Conservation (phyloP, 768 basidiomycete genomes). For the Leccinum longicurvipes region DNA sequence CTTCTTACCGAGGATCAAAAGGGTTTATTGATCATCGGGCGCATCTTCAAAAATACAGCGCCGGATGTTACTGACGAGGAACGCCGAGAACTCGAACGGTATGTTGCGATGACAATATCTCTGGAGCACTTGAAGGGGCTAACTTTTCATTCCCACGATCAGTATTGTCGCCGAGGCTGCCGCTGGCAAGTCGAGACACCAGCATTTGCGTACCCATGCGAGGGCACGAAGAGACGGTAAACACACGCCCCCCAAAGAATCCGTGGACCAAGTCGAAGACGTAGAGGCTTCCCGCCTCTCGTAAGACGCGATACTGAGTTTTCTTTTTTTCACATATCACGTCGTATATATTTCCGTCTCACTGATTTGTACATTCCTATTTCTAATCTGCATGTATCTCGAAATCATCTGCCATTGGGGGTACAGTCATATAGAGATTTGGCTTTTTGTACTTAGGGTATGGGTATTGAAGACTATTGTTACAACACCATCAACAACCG, state of each 20-base stretch:
- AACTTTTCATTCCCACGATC: conserved; percentile 2
- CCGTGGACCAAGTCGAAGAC: conserved; percentile 25
- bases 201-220: conserved; percentile 29
- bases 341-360: conserved; percentile 15
- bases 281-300: conserved; percentile 10
- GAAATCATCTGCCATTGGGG: conserved; percentile 11
- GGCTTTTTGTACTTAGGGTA: conserved; percentile 10
- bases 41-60: conserved; percentile 78
- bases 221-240: conserved; percentile 34
- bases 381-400: conserved; percentile 21
- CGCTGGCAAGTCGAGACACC: conserved; percentile 62
- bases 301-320: conserved; percentile 11
- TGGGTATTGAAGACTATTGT: conserved; percentile 8
- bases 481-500: conserved; percentile 8
- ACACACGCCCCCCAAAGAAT: conserved; percentile 36
- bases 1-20: conserved; percentile 27
- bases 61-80: conserved; percentile 95
- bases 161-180: conserved; percentile 90
- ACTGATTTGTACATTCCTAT: conserved; percentile 13
- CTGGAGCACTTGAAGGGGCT: not conserved
- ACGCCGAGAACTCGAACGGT: conserved; percentile 92
- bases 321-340: conserved; percentile 13
- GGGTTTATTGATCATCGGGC: conserved; percentile 87
- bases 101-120: conserved; percentile 20
- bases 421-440: conserved; percentile 13